Conservation (phyloP, 768 basidiomycete genomes). For the Suillus ampliporus region DNA sequence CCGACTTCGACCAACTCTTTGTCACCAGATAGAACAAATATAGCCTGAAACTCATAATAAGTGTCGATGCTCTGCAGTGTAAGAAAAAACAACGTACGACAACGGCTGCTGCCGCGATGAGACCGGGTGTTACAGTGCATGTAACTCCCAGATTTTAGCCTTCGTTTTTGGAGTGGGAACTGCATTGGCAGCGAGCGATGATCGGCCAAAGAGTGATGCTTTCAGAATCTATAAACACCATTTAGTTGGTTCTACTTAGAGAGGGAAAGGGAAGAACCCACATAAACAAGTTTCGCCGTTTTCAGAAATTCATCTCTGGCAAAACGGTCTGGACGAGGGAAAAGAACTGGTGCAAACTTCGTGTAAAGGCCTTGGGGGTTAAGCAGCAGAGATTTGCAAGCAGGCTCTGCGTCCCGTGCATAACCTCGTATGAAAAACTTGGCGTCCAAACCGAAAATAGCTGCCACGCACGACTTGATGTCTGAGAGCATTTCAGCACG, state of each 20-base stretch:
- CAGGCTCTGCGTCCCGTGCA: background rate
- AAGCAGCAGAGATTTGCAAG: no score
- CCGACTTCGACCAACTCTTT: background rate
- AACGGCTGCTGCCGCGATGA: slow-evolving; percentile 8
- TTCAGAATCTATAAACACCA: background rate
- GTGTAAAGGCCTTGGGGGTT: slow-evolving; percentile 1
- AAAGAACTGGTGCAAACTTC: slow-evolving; percentile 10
- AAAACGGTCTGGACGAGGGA: background rate
- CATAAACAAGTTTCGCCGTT: background rate
- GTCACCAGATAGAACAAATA: slow-evolving; percentile 5
- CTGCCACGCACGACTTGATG: background rate
- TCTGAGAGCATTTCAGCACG: slow-evolving; percentile 1
- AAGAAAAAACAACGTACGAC: background rate
- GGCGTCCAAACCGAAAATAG: background rate
- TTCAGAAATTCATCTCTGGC: slow-evolving; percentile 6
- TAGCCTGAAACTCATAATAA: background rate
- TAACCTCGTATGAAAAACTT: background rate
- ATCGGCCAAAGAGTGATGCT: background rate
- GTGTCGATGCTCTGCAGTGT: no score
- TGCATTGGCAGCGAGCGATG: background rate
- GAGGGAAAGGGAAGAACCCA: background rate
- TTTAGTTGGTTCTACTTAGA: background rate
- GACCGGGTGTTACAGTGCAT: background rate
- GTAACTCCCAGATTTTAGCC: background rate
- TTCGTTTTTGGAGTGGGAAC: slow-evolving; percentile 4